Conservation (phyloP, 805 yeast genomes). For the Kodamaea laetipori region DNA sequence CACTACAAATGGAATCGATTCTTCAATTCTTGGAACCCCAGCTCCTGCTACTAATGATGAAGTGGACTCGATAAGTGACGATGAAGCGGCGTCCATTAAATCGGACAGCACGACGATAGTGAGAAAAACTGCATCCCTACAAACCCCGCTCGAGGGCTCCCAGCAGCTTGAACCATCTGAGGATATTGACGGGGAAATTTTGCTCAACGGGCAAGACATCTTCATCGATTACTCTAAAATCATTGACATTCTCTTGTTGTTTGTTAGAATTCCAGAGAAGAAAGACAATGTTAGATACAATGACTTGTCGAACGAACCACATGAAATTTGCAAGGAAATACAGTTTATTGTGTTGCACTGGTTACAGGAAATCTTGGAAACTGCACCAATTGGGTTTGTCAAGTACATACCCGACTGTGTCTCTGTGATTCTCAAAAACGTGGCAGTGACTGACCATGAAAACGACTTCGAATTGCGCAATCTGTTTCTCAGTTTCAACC, state of each 20-base stretch:
- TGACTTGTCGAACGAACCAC: slow-evolving; percentile 37
- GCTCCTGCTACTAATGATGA: slow-evolving; percentile 9
- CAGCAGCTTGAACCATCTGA: slow-evolving; percentile 24
- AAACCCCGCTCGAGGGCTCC: slow-evolving; percentile 3
- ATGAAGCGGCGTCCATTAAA: slow-evolving; percentile 28
- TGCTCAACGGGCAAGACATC: slow-evolving; percentile 65
- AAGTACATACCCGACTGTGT: slow-evolving; percentile 75
- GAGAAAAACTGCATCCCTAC: slow-evolving; percentile 14
- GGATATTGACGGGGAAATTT: slow-evolving; percentile 26
- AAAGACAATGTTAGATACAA: slow-evolving; percentile 22
- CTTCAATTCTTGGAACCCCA: neutral
- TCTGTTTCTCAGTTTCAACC: slow-evolving; percentile 38
- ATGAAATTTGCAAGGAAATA: slow-evolving; percentile 54
- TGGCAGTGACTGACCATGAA: slow-evolving; percentile 38
- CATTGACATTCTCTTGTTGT: slow-evolving; percentile 78
- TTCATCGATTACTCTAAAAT: slow-evolving; percentile 77
- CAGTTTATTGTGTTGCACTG: slow-evolving; percentile 80
- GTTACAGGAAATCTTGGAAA: slow-evolving; percentile 71
- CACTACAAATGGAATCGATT: neutral
- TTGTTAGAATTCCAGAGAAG: slow-evolving; percentile 59
- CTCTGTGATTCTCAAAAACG: slow-evolving; percentile 56
- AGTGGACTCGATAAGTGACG: slow-evolving; percentile 15
- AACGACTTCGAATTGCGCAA: slow-evolving; percentile 40
- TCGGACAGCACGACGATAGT: slow-evolving; percentile 30
- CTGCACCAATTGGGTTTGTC: slow-evolving; percentile 75